These are phyloP conservation scores for Symmetrospora coprosmae DNA, from an alignment of 768 basidiomycete species.

Conservation along the genomic window DNA sequence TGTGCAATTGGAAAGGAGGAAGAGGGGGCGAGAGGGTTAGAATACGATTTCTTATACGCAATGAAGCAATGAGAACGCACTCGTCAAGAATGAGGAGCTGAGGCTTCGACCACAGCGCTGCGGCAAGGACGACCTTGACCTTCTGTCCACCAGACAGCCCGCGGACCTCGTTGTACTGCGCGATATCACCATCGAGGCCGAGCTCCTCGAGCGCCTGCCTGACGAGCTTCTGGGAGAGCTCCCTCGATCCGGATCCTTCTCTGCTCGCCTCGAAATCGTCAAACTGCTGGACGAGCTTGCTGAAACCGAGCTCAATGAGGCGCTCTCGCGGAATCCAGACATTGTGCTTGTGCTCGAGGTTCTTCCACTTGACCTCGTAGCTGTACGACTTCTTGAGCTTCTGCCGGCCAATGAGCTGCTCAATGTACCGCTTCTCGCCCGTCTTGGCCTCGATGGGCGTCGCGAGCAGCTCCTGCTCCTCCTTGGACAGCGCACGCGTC, in stretches of 20 bases:
- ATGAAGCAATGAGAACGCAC: neutral
- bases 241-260: constrained; percentile 83
- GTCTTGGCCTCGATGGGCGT: constrained; percentile 81
- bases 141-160: constrained; percentile 94
- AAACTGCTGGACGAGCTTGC: constrained; percentile 80
- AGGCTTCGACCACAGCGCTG: constrained; percentile 89
- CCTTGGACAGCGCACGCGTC: constrained; percentile 75
- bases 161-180: constrained; percentile 91
- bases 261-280: constrained; percentile 91
- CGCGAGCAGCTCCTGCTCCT: constrained; percentile 64
- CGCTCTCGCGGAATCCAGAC: constrained; percentile 83
- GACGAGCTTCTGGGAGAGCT: constrained; percentile 64
- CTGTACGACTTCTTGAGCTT: constrained; percentile 91
- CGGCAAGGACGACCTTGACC: constrained; percentile 73
- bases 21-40: neutral
- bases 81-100: constrained; percentile 45
- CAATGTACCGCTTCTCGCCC: constrained; percentile 76
- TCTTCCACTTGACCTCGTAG: constrained; percentile 54
- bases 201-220: constrained; percentile 89
- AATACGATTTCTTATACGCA: neutral
- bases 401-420: constrained; percentile 60
- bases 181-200: constrained; percentile 91
- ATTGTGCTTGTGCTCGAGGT: constrained; percentile 48
- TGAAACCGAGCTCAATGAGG: constrained; percentile 69
- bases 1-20: constrained; percentile 48